Evolutionary conservation across 2,329 filamentous ascomycete genomes (phyloP), one percentile per base, ranked within the genome.

Genomic region (Fusarium keratoplasticum): DNA sequence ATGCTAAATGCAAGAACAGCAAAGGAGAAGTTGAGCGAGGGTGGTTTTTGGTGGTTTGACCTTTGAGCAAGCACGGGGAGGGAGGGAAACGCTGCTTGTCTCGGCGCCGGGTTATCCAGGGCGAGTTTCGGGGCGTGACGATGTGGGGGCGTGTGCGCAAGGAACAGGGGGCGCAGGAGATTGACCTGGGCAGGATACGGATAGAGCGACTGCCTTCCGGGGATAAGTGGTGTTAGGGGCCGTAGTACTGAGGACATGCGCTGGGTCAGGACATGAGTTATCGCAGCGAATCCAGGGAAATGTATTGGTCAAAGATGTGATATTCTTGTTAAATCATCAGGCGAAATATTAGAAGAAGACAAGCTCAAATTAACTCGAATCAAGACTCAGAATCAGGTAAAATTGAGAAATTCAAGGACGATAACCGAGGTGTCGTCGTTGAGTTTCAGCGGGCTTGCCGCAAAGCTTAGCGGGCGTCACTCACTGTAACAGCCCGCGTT

Each of bases 61-160:
- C 69, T 66, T 66, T 54, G 69, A 64, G 47, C 61, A 64, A 61
- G 65, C 64, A 74, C 50, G 64, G 64, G 69, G 66, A 71, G 69
- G 73, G 67, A 72, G 64, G 72, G 71, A 76, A 77, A 77, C 76
- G 55, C 71, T 73, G 69, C 38, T 50, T 74, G 76, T 78, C 76
- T 78, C 76, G 71, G 76, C 60, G 72, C 74, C 71, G 72, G 72
- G 67, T 76, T 78, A 74, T 78, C 75, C 76, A 74, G 62, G 69
- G 70, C 72, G 66, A 72, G 60, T 61, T 67, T 35, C 35, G 47
- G 64, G 73, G 63, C 60, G 62, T 62, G 73, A 55, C 18, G 29
- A 38, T 36, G 33, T 47, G 63, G 40, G 59, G 67, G 72, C 66
- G 75, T 71, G 70, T 50, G 54, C 35, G 31, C 64, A 71, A 38